Evolutionary conservation across 768 basidiomycete species (phyloP).

Genomic region (Tylopilus cervinicoccineus): DNA sequence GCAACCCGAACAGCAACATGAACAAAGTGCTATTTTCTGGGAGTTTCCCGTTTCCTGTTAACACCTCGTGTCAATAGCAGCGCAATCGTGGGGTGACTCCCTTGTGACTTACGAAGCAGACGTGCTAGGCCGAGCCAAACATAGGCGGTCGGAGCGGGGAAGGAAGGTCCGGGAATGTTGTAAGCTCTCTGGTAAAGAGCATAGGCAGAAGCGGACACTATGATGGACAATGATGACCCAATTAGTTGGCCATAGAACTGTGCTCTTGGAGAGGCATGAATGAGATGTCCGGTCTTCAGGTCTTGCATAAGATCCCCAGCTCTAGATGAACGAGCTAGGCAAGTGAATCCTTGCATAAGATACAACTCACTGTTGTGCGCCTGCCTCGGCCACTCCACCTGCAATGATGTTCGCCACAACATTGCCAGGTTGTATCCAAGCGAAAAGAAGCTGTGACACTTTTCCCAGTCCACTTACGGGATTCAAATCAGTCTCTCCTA

Average conservation of each 20-base stretch:
- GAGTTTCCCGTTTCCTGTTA: conserved; percentile 73
- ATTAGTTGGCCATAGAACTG: conserved; percentile 95
- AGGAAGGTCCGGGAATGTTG: conserved; percentile 87
- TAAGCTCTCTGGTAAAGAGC: conserved; percentile 85
- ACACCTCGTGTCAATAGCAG: conserved; percentile 5
- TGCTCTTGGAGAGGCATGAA: conserved; percentile 85
- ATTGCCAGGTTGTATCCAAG: conserved; percentile 91
- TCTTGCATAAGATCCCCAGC: conserved; percentile 99
- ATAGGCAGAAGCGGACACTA: conserved; percentile 87
- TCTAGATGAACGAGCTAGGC: conserved; percentile 35
- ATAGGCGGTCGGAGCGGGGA: conserved; percentile 93
- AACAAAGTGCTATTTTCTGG: conserved; percentile 71
- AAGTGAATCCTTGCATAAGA: background rate
- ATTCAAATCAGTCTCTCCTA: conserved; percentile 95
- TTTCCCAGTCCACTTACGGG: conserved; percentile 93
- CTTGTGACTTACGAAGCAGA: conserved; percentile 55
- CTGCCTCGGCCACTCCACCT: conserved; percentile 93
- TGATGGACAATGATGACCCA: conserved; percentile 81
- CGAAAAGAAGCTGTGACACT: conserved; percentile 91
- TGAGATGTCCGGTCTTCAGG: conserved; percentile 93
- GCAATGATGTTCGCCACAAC: conserved; percentile 98
- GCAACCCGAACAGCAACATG: conserved; percentile 72
- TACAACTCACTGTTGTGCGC: conserved; percentile 75
- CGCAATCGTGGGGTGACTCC: background rate
- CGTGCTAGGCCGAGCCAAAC: conserved; percentile 85